A percentile compares a stretch with the other conserved stretches of the same genome.
These are phyloP conservation scores for Serpula lacrymans DNA, from an alignment of 768 basidiomycete species.

Conservation along the genomic window DNA sequence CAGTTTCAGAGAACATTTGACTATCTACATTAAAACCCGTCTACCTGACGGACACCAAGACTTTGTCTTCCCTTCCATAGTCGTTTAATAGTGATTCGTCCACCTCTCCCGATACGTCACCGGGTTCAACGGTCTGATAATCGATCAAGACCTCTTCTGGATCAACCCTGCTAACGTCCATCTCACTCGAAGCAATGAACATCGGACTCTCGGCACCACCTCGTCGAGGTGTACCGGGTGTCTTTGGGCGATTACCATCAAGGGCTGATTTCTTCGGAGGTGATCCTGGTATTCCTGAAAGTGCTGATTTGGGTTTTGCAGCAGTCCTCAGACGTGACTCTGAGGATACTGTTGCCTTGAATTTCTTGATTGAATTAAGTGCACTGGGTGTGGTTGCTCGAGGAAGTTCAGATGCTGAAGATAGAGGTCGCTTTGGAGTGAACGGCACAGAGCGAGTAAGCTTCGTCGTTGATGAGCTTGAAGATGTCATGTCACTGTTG, in stretches of 20 bases:
- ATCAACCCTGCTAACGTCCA: slow-evolving; percentile 74
- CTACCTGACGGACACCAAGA: slow-evolving; percentile 80
- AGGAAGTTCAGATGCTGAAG: slow-evolving; percentile 31
- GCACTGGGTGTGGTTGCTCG: slow-evolving; percentile 35
- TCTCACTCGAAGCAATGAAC: slow-evolving; percentile 53
- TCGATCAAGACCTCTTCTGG: slow-evolving; percentile 77
- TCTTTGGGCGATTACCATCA: slow-evolving; percentile 44
- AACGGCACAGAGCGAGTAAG: slow-evolving; percentile 43
- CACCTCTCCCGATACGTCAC: slow-evolving; percentile 66
- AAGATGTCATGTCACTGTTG: background rate
- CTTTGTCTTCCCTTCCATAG: slow-evolving; percentile 78
- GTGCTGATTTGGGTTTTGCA: slow-evolving; percentile 33
- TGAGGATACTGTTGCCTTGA: slow-evolving; percentile 58
- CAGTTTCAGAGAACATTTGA: background rate
- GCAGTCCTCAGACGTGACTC: slow-evolving; percentile 32
- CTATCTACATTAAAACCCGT: slow-evolving; percentile 5
- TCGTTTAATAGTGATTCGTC: slow-evolving; percentile 54
- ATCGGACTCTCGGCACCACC: slow-evolving; percentile 48
- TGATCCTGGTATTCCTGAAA: slow-evolving; percentile 50
- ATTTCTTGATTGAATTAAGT: slow-evolving; percentile 56
- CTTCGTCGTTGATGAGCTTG: slow-evolving; percentile 27
- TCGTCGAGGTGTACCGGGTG: slow-evolving; percentile 49
- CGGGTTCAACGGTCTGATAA: slow-evolving; percentile 64
- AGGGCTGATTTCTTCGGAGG: slow-evolving; percentile 41
- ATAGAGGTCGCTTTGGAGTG: slow-evolving; percentile 54